Conservation (phyloP, 768 basidiomycete genomes). For the Xerocomus potaroensis region DNA sequence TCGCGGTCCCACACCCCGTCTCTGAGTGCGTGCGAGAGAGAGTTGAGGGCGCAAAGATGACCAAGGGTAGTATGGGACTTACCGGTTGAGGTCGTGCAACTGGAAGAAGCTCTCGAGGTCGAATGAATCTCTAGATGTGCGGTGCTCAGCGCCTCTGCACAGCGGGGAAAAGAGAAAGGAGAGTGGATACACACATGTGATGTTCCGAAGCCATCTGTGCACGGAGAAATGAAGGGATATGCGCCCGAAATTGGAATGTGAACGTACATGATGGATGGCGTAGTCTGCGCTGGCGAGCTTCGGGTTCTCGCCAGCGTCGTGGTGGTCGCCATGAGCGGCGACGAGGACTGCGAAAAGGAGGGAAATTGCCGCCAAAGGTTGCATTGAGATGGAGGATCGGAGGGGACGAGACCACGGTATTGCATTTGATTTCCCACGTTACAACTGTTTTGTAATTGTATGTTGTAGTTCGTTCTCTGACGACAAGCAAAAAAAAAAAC, state of each 20-base stretch:
- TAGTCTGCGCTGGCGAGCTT: slow-evolving; percentile 52
- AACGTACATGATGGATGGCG: slow-evolving; percentile 85
- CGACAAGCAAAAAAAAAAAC: too few relatives aligned
- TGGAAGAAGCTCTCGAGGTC: slow-evolving; percentile 89
- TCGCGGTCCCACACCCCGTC: slow-evolving; percentile 80
- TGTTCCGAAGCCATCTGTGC: slow-evolving; percentile 84
- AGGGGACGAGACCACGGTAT: too few relatives aligned
- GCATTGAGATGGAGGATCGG: slow-evolving; percentile 39
- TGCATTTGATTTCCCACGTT: too few relatives aligned
- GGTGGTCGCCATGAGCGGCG: slow-evolving; percentile 61
- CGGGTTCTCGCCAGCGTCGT: slow-evolving; percentile 52
- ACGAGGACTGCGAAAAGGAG: slow-evolving; percentile 32
- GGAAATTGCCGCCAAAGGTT: slow-evolving; percentile 41
- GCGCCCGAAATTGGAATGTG: slow-evolving; percentile 5
- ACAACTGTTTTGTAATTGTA: too few relatives aligned
- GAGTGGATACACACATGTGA: slow-evolving; percentile 56
- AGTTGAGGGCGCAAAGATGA: too few relatives aligned
- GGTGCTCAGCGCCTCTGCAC: too few relatives aligned
- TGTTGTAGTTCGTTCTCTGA: too few relatives aligned
- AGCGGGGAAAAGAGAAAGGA: too few relatives aligned
- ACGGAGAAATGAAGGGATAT: slow-evolving; percentile 14
- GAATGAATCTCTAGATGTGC: slow-evolving; percentile 62
- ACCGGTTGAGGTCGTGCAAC: slow-evolving; percentile 90
- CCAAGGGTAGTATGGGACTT: slow-evolving; percentile 23
- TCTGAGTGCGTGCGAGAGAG: slow-evolving; percentile 32